A percentile compares a stretch with the other conserved stretches of the same genome.
phyloP scores from a whole-genome alignment of 352 stramenopile genomes.

The Pythium brachiatum region DNA sequence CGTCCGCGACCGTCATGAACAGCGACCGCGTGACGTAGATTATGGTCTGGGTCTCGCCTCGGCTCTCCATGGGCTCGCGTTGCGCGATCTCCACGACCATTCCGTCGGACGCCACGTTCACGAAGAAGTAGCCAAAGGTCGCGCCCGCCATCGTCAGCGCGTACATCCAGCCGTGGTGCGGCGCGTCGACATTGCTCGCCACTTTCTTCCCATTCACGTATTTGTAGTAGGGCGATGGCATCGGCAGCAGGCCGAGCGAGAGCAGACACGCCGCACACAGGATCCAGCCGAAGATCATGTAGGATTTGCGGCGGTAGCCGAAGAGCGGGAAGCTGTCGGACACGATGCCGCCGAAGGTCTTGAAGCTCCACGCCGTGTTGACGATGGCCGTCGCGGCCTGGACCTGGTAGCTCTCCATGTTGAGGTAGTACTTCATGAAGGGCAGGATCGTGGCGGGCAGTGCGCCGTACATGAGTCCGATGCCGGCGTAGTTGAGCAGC shows the following conservation, averaged over 20 bases:
- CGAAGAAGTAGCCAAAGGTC: conserved; percentile 84
- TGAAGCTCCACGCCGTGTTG: conserved; percentile 66
- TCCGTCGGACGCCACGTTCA: conserved; percentile 81
- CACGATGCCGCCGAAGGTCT: conserved; percentile 57
- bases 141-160: conserved; percentile 71
- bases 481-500: conserved; percentile 65
- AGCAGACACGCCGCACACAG: conserved; percentile 40
- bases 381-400: conserved; percentile 45
- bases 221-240: conserved; percentile 28
- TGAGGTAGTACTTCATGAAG: conserved; percentile 60
- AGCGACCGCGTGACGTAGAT: conserved; percentile 44
- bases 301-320: conserved; percentile 63
- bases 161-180: conserved; percentile 48
- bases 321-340: conserved; percentile 61
- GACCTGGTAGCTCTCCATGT: conserved; percentile 61
- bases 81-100: conserved; percentile 74
- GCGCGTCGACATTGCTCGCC: conserved; percentile 23
- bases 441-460: conserved; percentile 54
- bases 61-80: conserved; percentile 47
- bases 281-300: conserved; percentile 61
- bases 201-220: conserved; percentile 10
- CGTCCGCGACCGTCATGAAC: conserved; percentile 41
- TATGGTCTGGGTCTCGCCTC: conserved; percentile 57
- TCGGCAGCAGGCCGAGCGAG: conserved; percentile 27
- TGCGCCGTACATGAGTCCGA: conserved; percentile 66